Conservation (phyloP, 2,329 filamentous ascomycete species). For the Hirsutella rhossiliensis region DNA sequence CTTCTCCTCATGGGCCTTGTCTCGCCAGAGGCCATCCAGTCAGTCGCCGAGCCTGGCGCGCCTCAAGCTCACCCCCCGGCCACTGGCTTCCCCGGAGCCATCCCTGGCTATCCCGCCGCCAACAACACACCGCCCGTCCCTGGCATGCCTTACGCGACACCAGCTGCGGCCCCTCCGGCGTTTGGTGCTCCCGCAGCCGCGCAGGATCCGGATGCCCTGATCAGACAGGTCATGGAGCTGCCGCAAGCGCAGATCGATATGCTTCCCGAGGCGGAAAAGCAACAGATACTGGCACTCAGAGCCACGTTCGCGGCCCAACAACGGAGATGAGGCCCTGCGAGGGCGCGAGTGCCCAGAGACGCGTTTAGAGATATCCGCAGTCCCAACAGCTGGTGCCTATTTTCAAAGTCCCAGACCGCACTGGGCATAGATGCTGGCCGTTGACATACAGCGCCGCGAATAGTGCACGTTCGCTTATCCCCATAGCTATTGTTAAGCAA, state of each 20-base stretch:
- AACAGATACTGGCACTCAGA: conserved; percentile 68
- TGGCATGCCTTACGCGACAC: conserved; percentile 32
- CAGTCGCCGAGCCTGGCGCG: conserved; percentile 58
- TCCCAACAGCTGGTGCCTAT: too few relatives aligned
- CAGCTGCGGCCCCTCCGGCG: conserved; percentile 19
- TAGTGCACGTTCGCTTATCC: too few relatives aligned
- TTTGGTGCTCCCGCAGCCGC: conserved; percentile 20
- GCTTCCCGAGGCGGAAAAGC: conserved; percentile 61
- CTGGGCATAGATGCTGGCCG: too few relatives aligned
- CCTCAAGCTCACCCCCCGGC: conserved; percentile 19
- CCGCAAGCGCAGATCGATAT: conserved; percentile 70
- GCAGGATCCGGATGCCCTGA: conserved; percentile 57
- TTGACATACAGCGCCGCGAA: too few relatives aligned
- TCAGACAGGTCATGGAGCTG: conserved; percentile 72
- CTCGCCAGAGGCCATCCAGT: conserved; percentile 68
- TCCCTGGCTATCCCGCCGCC: conserved; percentile 24
- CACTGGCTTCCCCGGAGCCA: conserved; percentile 19
- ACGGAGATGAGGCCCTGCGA: conserved; percentile 12
- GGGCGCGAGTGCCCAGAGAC: background rate
- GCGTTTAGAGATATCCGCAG: background rate
- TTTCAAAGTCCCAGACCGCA: too few relatives aligned
- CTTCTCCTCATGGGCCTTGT: conserved; percentile 87
- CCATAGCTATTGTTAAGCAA: too few relatives aligned
- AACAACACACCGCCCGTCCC: conserved; percentile 37
- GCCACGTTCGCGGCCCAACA: conserved; percentile 43